phyloP scores from a whole-genome alignment of 345 rosid species.

The Bruguiera parviflora region DNA sequence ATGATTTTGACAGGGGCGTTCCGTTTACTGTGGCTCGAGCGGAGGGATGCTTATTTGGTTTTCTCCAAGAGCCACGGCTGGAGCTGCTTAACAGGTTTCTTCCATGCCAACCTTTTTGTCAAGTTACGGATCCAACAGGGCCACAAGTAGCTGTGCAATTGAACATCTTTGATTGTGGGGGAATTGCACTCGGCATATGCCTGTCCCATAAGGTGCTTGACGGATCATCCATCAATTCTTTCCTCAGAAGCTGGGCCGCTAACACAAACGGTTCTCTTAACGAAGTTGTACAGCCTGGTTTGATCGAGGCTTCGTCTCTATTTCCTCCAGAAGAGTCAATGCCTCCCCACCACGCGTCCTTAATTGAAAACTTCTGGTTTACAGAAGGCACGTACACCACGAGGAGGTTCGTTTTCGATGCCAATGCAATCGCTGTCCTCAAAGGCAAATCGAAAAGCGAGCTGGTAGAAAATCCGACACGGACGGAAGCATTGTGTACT shows the following conservation, averaged over 20 bases:
- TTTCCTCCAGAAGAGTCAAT: constrained; percentile 11
- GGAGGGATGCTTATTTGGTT: background rate
- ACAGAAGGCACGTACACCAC: constrained; percentile 1
- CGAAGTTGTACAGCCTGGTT: background rate
- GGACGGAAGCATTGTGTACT: constrained; percentile 2
- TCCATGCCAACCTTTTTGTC: constrained; percentile 5
- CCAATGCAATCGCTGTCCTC: constrained; percentile 8
- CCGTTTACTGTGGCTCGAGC: constrained; percentile 5
- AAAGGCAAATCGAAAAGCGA: constrained; percentile 5
- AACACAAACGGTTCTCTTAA: background rate
- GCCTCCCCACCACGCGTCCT: background rate
- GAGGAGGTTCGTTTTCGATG: constrained; percentile 21
- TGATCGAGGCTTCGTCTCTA: background rate
- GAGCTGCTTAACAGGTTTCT: constrained; percentile 7
- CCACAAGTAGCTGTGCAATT: constrained; percentile 13
- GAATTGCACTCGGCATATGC: constrained; percentile 13
- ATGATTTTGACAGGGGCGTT: constrained; percentile 12
- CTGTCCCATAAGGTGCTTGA: constrained; percentile 6
- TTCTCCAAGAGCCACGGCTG: background rate
- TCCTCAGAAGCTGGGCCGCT: constrained; percentile 16
- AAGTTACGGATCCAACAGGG: background rate
- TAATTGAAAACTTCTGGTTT: constrained; percentile 14
- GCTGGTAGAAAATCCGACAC: background rate
- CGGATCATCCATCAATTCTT: constrained; percentile 1
- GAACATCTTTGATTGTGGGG: constrained; percentile 19